Evolutionary conservation across 768 basidiomycete species (phyloP), one percentile per base, ranked within the genome.

Genomic region (Tubosaeta brunneosetosa): DNA sequence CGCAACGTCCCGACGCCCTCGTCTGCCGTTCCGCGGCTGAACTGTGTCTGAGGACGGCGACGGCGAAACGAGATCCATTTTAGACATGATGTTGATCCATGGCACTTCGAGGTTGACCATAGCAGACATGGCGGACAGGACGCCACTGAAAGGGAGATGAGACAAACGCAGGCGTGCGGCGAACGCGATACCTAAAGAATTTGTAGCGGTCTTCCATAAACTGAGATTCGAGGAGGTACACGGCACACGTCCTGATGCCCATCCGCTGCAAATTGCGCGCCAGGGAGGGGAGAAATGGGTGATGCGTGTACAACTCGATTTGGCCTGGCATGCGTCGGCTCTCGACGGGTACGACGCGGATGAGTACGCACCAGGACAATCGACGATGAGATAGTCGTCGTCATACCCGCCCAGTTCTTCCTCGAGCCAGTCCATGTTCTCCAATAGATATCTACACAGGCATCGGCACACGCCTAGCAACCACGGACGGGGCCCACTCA

Each of bases 181-280:
- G 33, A 5, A 34, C 19, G 51, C 53, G 59, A 32, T 45, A 86
- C 90, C 88, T 88, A 72, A 99, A 99, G 73, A 97, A 99, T 65
- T 99, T 99, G 70, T 93, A 90, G 58, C 89, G 87, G 70, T 99
- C 97, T 71, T 99, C 97, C 93, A 98, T 98, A 72, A 99, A 99
- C 61, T 99, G 97, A 0, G 91, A 94, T 66, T 99, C 97, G 56
- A 99, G 84, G 38, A 99, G 81, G 67, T 98, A 99, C 29, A 83
- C 84, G 4, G 90, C 91, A 61, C 87, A 91, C n/a, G 83, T 84
- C 52, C 94, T 78, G 55, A 98, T 86, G 43, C 88, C 86, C 67
- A 94, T 77, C 45, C 84, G 78, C 60, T 79, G 71, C 56, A 92
- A 70, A 66, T 85, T 75, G 69, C 83, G 79, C n/a, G 90, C 88